Evolutionary conservation across 805 yeast genomes (phyloP).

Genomic region (Yamadazyma tumulicola): DNA sequence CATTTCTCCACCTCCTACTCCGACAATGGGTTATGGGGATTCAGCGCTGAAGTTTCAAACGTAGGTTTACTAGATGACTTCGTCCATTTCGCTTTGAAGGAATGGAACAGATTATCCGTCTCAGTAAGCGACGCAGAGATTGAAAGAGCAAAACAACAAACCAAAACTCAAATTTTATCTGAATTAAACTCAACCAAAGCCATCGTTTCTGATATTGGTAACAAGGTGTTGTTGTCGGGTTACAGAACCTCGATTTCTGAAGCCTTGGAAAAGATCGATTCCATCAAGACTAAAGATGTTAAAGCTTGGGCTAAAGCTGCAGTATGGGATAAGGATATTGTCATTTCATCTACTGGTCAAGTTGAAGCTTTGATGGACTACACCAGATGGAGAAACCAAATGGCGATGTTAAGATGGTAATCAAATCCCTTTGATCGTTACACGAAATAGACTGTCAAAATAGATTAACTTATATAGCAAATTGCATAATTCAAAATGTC

Average conservation of each 20-base stretch:
- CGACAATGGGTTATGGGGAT: constrained; percentile 84
- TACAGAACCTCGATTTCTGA: constrained; percentile 60
- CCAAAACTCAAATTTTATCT: constrained; percentile 60
- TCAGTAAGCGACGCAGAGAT: constrained; percentile 76
- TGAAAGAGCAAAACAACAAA: constrained; percentile 68
- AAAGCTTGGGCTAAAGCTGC: constrained; percentile 71
- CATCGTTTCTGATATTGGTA: constrained; percentile 56
- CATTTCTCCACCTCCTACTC: constrained; percentile 74
- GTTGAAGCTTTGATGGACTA: constrained; percentile 82
- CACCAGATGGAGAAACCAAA: constrained; percentile 82
- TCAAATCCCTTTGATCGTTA: neutral
- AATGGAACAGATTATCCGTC: constrained; percentile 82
- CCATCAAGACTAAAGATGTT: constrained; percentile 55
- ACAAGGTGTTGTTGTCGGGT: constrained; percentile 57
- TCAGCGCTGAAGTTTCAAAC: constrained; percentile 62
- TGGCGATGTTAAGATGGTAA: constrained; percentile 80
- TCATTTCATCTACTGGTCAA: constrained; percentile 80
- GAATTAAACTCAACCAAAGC: constrained; percentile 47
- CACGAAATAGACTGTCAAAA: neutral
- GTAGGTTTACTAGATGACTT: constrained; percentile 65
- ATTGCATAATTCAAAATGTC: constrained; percentile 6
- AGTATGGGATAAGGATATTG: constrained; percentile 82
- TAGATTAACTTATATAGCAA: constrained; percentile 1
- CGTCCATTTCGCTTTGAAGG: constrained; percentile 75
- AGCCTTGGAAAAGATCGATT: constrained; percentile 59